Base-by-base conservation (phyloP, 768 basidiomycete genomes). In the Tricholoma matsutake region DNA sequence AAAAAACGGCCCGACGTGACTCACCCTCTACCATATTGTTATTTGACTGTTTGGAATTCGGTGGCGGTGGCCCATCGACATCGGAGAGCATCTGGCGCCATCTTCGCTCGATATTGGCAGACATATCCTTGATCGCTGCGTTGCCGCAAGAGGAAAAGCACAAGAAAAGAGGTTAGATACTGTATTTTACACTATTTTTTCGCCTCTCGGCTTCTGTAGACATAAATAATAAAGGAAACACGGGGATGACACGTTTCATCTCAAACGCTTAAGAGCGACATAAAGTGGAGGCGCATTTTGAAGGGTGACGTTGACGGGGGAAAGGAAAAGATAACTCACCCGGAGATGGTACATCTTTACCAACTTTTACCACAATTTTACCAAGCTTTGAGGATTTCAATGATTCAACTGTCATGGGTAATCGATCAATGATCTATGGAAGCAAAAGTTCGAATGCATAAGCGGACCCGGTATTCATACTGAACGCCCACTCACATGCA, bases 111-210 rank as follows among this genome's bases (percentile, higher is more conserved):
- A 94, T 80, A 79, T 91, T 92, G 72, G 84, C 85, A 68, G 92
- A 92, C 89, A 94, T 91, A 79, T 94, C 92, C 87, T 92, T 91
- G 88, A 92, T 84, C 78, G 92, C 92, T 94, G 81, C 73, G 74
- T 72, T 78, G 70, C 64, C 58, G 64, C 66, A 71, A 66, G 70
- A 62, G 47, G 69, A 73, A 68, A 72, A 78, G 76, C 77, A 74
- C 74, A 71, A 75, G 73, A 68, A 60, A 69, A 74, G 70, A 64
- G 64, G 88, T 91, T 86, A 91, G 88, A 89, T 87, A 88, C 81
- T 73, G 84, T 77, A 69, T 73, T 76, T 78, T 76, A 69, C 78
- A 78, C 69, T 79, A 77, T 32, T 53, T 45, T 10, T 71, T 72
- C 63, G 63, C 66, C 69, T 71, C 64, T 74, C 70, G 60, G 64